phyloP scores from a whole-genome alignment of 176 grass and related monocot species.

The Metroxylon sagu region DNA sequence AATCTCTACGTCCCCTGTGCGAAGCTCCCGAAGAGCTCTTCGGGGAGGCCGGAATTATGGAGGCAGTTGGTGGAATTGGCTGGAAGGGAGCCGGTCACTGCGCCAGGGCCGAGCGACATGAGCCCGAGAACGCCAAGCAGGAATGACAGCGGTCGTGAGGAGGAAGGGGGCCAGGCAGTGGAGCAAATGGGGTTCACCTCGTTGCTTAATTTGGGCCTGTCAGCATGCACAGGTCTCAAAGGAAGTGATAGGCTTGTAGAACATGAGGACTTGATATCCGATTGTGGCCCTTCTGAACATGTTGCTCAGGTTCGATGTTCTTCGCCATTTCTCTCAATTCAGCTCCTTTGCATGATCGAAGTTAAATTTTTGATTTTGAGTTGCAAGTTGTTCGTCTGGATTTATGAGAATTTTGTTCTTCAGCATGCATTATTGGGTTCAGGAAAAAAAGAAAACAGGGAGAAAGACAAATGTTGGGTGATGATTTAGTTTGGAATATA shows the following conservation, averaged over 20 bases:
- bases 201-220: slow-evolving; percentile 1
- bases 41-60: slow-evolving; percentile 1
- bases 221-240: neutral
- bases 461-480: too few species aligned
- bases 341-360: too few species aligned
- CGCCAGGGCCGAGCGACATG: neutral
- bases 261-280: neutral
- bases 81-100: slow-evolving; percentile 1
- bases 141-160: neutral
- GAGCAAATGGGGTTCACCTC: slow-evolving; percentile 8
- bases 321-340: neutral
- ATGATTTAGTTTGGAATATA: too few species aligned
- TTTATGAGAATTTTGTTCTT: neutral
- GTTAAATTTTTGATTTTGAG: neutral
- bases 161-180: neutral
- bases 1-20: slow-evolving; percentile 9
- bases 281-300: neutral
- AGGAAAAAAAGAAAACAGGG: too few species aligned
- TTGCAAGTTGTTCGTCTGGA: neutral
- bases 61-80: slow-evolving; percentile 9
- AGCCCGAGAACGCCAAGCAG: neutral
- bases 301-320: slow-evolving; percentile 1
- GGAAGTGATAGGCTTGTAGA: slow-evolving; percentile 1
- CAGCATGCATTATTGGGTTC: too few species aligned
- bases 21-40: neutral